These are phyloP conservation scores for Diddensiella caesifluorescens DNA, from an alignment of 805 yeast species.

Conservation along the genomic window DNA sequence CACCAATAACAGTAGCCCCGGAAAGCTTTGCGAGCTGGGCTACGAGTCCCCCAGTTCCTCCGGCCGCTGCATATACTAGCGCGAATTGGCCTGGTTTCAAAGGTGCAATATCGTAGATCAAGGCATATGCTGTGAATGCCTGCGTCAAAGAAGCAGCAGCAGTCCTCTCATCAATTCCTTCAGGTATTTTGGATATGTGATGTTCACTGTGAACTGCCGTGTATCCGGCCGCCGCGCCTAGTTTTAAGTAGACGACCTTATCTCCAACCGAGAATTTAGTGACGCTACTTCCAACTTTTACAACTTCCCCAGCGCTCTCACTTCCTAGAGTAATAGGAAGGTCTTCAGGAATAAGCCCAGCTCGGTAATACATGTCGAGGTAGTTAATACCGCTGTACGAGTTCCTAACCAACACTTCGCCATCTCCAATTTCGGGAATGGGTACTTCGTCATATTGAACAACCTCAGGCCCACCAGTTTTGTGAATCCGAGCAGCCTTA, in stretches of 20 bases:
- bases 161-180: constrained; percentile 39
- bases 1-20: constrained; percentile 81
- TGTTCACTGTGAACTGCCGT: constrained; percentile 36
- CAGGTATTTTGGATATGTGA: constrained; percentile 45
- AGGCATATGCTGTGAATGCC: constrained; percentile 75
- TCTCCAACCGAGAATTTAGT: constrained; percentile 59
- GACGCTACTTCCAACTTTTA: constrained; percentile 56
- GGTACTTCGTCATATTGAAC: constrained; percentile 53
- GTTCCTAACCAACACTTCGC: constrained; percentile 67
- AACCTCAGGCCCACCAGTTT: constrained; percentile 54
- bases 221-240: constrained; percentile 67
- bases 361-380: constrained; percentile 78
- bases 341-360: constrained; percentile 61
- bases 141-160: constrained; percentile 61
- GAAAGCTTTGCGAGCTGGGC: constrained; percentile 54
- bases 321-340: constrained; percentile 66
- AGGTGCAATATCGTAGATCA: constrained; percentile 58
- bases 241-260: constrained; percentile 52
- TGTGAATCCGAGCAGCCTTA: constrained; percentile 36
- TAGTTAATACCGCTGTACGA: constrained; percentile 74
- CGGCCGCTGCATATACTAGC: constrained; percentile 90
- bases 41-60: constrained; percentile 79
- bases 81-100: constrained; percentile 67
- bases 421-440: constrained; percentile 50
- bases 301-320: constrained; percentile 55